Conservation (phyloP, 768 basidiomycete genomes). For the Butyriboletus loyo region DNA sequence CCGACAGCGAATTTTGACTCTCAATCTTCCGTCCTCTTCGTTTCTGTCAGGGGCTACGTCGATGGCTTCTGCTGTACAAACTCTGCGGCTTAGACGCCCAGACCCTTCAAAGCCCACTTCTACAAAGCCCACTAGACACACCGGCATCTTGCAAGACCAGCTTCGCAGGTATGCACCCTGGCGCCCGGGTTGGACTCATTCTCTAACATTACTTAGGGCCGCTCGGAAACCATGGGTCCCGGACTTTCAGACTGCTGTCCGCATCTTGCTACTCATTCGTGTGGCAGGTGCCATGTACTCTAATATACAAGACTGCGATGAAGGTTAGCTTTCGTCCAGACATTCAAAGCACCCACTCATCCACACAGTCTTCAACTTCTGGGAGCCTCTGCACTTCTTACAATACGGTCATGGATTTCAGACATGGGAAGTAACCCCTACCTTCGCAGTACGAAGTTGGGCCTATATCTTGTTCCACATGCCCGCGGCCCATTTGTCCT, state of each 20-base stretch:
- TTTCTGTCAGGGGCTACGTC: not conserved
- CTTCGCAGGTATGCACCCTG: conserved; percentile 56
- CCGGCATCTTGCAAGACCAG: conserved; percentile 77
- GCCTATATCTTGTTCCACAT: conserved; percentile 84
- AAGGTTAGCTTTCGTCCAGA: conserved; percentile 53
- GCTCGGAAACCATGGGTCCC: conserved; percentile 83
- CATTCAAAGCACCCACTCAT: not conserved
- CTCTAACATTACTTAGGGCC: conserved; percentile 40
- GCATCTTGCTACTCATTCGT: conserved; percentile 78
- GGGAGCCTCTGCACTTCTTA: conserved; percentile 96
- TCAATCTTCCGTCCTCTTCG: not conserved
- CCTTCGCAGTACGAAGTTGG: conserved; percentile 93
- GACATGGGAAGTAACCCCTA: conserved; percentile 95
- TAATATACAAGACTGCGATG: conserved; percentile 94
- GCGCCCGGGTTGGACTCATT: not conserved
- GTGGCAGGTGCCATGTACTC: conserved; percentile 90
- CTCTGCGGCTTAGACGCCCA: conserved; percentile 50
- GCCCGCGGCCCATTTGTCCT: conserved; percentile 59
- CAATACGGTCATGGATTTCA: conserved; percentile 87
- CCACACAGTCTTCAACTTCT: conserved; percentile 92
- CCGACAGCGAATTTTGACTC: not conserved
- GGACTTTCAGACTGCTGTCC: conserved; percentile 77
- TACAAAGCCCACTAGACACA: conserved; percentile 44
- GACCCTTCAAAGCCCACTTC: conserved; percentile 22
- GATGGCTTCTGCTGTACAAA: conserved; percentile 48